Evolutionary conservation across 345 rosid genomes (phyloP).

Genomic region (Populus deltoides): DNA sequence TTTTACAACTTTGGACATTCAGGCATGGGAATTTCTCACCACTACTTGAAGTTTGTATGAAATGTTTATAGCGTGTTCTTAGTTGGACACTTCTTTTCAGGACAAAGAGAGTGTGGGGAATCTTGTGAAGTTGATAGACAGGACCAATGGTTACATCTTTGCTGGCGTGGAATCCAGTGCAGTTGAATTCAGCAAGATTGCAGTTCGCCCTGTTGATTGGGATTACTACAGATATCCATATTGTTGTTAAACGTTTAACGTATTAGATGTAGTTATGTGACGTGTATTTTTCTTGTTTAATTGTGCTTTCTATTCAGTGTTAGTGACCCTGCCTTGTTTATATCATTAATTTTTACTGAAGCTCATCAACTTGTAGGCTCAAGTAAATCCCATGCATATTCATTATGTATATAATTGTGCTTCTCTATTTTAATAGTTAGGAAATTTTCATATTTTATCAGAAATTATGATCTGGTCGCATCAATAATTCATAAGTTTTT

Average conservation of each 20-base stretch:
- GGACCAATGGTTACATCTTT: constrained; percentile 84
- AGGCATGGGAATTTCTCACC: constrained; percentile 40
- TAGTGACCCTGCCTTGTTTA: not conserved
- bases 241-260: not conserved
- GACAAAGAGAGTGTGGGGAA: constrained; percentile 85
- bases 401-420: not conserved
- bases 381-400: not conserved
- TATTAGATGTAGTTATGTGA: not conserved
- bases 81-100: constrained; percentile 32
- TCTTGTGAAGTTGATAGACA: constrained; percentile 78
- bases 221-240: constrained; percentile 93
- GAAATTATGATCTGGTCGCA: not conserved
- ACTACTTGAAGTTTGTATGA: not conserved
- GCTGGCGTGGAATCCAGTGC: constrained; percentile 75
- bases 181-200: constrained; percentile 88
- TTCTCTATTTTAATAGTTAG: not conserved
- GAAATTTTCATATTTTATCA: not conserved
- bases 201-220: constrained; percentile 72
- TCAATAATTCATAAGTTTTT: not conserved
- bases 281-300: not conserved
- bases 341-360: not conserved
- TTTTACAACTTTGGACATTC: constrained; percentile 84
- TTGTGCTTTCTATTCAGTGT: not conserved
- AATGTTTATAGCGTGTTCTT: constrained; percentile 6
- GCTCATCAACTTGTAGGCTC: not conserved